Percentiles rank a stretch among this genome's conserved stretches.
phyloP scores from a whole-genome alignment of 495 filamentous ascomycete species.

The Xylaria longipes region DNA sequence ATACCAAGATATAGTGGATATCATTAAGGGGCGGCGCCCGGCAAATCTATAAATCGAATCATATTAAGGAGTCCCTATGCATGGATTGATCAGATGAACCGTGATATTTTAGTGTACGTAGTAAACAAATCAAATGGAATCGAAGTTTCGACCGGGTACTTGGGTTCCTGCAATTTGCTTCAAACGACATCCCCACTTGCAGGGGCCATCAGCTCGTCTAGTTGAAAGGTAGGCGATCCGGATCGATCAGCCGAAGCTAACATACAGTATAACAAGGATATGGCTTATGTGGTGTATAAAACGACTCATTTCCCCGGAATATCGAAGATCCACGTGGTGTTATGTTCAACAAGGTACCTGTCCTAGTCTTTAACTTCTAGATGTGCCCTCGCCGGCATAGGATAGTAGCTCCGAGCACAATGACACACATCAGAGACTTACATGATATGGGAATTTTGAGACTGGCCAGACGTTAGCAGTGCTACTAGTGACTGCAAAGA shows the following conservation, averaged over 20 bases:
- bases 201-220: not conserved
- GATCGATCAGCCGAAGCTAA: constrained; percentile 14
- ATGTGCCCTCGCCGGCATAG: no score
- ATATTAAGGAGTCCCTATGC: not conserved
- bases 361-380: no score
- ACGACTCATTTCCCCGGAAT: not conserved
- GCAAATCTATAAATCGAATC: not conserved
- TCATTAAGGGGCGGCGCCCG: constrained; percentile 5
- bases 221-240: constrained; percentile 8
- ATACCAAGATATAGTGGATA: constrained; percentile 14
- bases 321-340: not conserved
- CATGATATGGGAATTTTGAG: no score
- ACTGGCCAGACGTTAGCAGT: not conserved
- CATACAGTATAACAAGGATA: not conserved
- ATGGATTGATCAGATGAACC: not conserved
- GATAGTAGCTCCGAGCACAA: not conserved
- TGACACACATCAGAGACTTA: not conserved
- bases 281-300: not conserved
- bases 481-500: not conserved
- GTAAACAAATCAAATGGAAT: not conserved
- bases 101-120: not conserved
- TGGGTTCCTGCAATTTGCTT: constrained; percentile 20
- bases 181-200: constrained; percentile 20
- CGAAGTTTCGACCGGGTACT: constrained; percentile 7
- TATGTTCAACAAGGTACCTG: no score